phyloP scores from a whole-genome alignment of 2,329 filamentous ascomycete species.

The Talaromyces sp. region DNA sequence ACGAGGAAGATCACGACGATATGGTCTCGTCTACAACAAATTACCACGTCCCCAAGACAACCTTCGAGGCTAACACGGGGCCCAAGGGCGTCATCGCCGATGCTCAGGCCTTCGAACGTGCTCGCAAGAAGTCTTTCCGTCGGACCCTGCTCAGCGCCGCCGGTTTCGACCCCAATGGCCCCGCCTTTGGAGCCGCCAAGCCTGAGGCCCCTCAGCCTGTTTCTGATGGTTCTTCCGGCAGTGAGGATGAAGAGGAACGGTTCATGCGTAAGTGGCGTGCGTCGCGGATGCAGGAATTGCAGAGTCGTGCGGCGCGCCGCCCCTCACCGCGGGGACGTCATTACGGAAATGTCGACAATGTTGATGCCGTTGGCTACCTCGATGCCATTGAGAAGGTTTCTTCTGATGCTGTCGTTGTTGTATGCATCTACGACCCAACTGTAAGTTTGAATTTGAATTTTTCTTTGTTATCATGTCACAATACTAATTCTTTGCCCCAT shows the following conservation, averaged over 20 bases:
- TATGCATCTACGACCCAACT: conserved; percentile 88
- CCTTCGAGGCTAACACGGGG: conserved; percentile 54
- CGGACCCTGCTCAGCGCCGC: conserved; percentile 43
- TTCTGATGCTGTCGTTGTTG: conserved; percentile 80
- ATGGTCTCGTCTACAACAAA: conserved; percentile 39
- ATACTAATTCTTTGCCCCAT: background rate
- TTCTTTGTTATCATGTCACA: background rate
- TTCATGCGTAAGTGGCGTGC: conserved; percentile 88
- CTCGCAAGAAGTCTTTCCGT: conserved; percentile 51
- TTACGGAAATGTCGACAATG: conserved; percentile 78
- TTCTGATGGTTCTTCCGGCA: conserved; percentile 30
- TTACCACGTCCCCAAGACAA: conserved; percentile 49
- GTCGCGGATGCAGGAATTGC: conserved; percentile 77
- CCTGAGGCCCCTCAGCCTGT: conserved; percentile 28
- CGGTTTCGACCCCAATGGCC: conserved; percentile 34
- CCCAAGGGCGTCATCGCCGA: conserved; percentile 57
- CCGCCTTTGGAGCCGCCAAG: conserved; percentile 25
- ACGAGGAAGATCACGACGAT: conserved; percentile 34
- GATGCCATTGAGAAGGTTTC: conserved; percentile 92
- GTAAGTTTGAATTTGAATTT: conserved; percentile 56
- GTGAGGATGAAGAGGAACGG: conserved; percentile 71
- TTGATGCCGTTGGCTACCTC: conserved; percentile 90
- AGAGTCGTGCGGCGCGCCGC: conserved; percentile 64
- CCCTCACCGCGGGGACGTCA: conserved; percentile 75
- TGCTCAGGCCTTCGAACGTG: conserved; percentile 53